Base-by-base conservation (phyloP, 805 yeast genomes). In the Starmerella ratchasimensis region DNA sequence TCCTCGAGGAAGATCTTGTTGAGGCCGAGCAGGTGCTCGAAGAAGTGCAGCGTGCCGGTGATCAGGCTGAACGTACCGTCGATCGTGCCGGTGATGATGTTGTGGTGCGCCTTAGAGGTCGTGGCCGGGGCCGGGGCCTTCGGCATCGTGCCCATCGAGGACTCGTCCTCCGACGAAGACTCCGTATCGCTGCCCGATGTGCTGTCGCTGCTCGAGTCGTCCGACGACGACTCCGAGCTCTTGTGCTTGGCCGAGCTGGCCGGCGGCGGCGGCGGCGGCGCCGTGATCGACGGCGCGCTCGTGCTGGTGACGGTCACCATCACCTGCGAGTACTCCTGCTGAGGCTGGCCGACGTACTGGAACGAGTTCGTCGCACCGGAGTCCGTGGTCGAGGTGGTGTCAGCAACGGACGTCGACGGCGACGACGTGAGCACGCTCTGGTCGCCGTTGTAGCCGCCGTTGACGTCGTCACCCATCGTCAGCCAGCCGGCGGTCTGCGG, bases 401-500 rank as follows among this genome's bases (percentile, higher is more conserved):
- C n/a, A n/a, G n/a, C n/a, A n/a, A n/a, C 27, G n/a, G 27, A 24
- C 11, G 27, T 24, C n/a, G 27, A 24, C 27, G 27, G 16, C 13
- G 31, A 28, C 19, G 27, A 8, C 8, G 40, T 32, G 11, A 42
- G 33, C 18, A n/a, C 23, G 16, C 17, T 20, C 7, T 15, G n/a
- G 15, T 38, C 34, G 7, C 36, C 41, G 16, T 42, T 39, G 33
- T 35, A 35, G 1, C 45, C 45, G 7, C 35, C 34, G 26, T 42
- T 42, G 14, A 38, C 39, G 8, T 36, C 45, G 22, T 38, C 31
- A 8, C 23, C 39, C 45, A 42, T 42, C 1, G 45, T 42, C 5
- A 38, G 24, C 45, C 45, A 42, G 5, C 43, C 45, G 1, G 42
- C 42, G 9, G 21, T 37, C 4, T 26, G 31, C 7, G 18, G 35